Conservation (phyloP, 306 rosid genomes). For the Vigna reflexopilosa region DNA sequence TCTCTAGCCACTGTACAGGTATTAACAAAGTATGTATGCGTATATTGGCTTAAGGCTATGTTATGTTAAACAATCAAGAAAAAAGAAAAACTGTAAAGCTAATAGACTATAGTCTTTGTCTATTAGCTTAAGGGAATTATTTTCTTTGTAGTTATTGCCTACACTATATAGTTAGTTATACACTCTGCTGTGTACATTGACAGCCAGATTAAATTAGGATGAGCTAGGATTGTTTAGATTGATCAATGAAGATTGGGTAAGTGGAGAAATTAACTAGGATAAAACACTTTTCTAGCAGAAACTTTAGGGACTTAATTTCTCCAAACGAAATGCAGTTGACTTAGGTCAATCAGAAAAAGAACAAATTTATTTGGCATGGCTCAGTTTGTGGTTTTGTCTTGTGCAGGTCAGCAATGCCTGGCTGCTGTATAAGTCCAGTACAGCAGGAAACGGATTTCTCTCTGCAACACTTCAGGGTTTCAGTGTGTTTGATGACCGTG, state of each 20-base stretch:
- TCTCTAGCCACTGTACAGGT: constrained; percentile 96
- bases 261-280: constrained; percentile 6
- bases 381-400: constrained; percentile 35
- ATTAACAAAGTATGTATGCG: not conserved
- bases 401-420: constrained; percentile 85
- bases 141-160: not conserved
- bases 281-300: not conserved
- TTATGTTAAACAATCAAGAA: not conserved
- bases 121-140: not conserved
- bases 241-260: not conserved
- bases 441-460: constrained; percentile 80
- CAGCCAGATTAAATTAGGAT: not conserved
- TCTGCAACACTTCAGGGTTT: constrained; percentile 91
- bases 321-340: not conserved
- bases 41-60: not conserved
- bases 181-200: not conserved
- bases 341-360: not conserved
- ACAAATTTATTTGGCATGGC: constrained; percentile 10
- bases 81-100: not conserved
- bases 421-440: constrained; percentile 84
- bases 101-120: not conserved
- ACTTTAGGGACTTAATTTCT: constrained; percentile 25
- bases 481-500: constrained; percentile 90
- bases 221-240: no score
- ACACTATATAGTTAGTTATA: not conserved